Conservation (phyloP, 306 rosid genomes). For the Prosopis cineraria region DNA sequence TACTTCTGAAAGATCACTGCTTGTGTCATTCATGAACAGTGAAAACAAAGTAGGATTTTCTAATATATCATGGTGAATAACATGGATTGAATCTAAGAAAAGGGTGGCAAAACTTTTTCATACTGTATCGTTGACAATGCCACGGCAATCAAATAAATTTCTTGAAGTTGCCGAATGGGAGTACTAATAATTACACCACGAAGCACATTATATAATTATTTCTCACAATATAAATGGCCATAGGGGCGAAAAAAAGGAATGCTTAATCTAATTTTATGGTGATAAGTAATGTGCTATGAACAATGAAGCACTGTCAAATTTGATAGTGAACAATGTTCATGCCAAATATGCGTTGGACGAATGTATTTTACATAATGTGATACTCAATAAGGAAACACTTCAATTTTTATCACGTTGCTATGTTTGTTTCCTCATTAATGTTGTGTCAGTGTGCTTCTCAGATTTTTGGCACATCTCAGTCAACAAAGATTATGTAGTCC, state of each 20-base stretch:
- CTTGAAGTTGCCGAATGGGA: conserved; percentile 11
- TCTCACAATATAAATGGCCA: neutral
- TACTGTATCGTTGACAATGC: neutral
- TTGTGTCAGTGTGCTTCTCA: neutral
- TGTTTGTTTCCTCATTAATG: neutral
- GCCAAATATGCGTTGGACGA: neutral
- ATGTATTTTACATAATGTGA: neutral
- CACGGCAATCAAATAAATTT: neutral
- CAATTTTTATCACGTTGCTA: neutral
- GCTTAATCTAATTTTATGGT: neutral
- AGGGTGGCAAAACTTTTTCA: neutral
- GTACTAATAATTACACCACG: neutral
- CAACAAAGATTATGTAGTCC: neutral
- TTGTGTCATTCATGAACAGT: neutral
- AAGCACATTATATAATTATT: neutral
- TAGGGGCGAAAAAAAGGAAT: neutral
- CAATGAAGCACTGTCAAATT: neutral
- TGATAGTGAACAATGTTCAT: neutral
- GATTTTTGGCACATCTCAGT: neutral
- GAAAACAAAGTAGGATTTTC: neutral
- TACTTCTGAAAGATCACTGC: neutral
- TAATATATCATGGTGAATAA: neutral
- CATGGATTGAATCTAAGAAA: neutral
- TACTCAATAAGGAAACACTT: neutral
- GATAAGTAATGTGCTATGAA: neutral